phyloP scores from a whole-genome alignment of 371 early-diverging fungal species.

The Mucor piriformis region DNA sequence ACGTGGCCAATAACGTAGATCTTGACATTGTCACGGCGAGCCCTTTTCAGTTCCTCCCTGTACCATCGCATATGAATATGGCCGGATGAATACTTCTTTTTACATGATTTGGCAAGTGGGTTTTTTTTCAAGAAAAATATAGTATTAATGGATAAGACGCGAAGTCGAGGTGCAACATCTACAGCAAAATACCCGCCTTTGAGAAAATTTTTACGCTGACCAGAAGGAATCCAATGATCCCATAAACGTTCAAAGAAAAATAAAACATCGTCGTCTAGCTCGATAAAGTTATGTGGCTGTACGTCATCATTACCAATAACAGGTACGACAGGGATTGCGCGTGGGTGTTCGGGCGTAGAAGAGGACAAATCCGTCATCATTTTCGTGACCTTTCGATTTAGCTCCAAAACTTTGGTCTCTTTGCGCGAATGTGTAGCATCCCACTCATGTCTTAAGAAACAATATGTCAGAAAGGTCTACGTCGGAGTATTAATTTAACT shows the following conservation, averaged over 20 bases:
- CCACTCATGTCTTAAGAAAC: slow-evolving; percentile 64
- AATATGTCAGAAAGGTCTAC: background rate
- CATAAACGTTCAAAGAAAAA: slow-evolving; percentile 54
- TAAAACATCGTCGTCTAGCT: slow-evolving; percentile 21
- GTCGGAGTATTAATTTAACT: background rate
- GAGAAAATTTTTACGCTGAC: slow-evolving; percentile 57
- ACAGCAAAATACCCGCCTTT: slow-evolving; percentile 73
- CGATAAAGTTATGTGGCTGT: slow-evolving; percentile 66
- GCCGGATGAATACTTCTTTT: slow-evolving; percentile 51
- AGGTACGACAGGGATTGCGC: slow-evolving; percentile 55
- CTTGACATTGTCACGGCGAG: slow-evolving; percentile 31
- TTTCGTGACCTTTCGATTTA: slow-evolving; percentile 33
- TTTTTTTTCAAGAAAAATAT: slow-evolving; percentile 73
- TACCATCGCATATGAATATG: slow-evolving; percentile 72
- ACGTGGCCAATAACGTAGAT: slow-evolving; percentile 76
- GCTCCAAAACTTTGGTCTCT: slow-evolving; percentile 55
- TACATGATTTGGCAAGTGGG: slow-evolving; percentile 67
- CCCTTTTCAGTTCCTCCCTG: slow-evolving; percentile 52
- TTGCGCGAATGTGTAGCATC: slow-evolving; percentile 38
- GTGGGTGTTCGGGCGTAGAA: background rate
- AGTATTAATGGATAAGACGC: slow-evolving; percentile 72
- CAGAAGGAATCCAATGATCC: slow-evolving; percentile 59
- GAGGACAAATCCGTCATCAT: slow-evolving; percentile 32
- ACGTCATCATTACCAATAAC: slow-evolving; percentile 82
- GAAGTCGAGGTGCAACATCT: slow-evolving; percentile 53